phyloP scores from a whole-genome alignment of 2,329 filamentous ascomycete species.

The Teratosphaeria zuluensis region DNA sequence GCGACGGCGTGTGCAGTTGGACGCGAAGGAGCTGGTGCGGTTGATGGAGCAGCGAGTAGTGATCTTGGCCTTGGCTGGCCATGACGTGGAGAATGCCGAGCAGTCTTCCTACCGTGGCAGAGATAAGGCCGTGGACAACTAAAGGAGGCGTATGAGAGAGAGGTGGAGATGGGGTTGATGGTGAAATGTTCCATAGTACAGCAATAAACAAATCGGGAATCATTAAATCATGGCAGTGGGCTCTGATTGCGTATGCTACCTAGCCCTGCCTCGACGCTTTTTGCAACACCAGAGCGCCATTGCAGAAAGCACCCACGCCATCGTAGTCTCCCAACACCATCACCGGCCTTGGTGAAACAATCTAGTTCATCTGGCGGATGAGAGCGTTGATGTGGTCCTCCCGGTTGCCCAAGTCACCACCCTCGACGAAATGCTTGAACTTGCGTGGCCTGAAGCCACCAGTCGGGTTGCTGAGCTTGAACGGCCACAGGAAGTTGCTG shows the following conservation, averaged over 20 bases:
- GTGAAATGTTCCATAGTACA: not conserved
- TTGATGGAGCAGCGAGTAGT: no score
- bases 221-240: not conserved
- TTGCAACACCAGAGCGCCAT: not conserved
- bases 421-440: slow-evolving; percentile 98
- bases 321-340: not conserved
- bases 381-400: slow-evolving; percentile 97
- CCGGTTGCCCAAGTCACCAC: slow-evolving; percentile 96
- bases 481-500: slow-evolving; percentile 99
- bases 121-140: no score
- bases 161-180: not conserved
- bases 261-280: not conserved
- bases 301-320: not conserved
- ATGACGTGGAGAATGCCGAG: no score
- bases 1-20: no score
- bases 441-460: slow-evolving; percentile 94
- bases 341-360: not conserved
- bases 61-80: no score
- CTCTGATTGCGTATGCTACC: not conserved
- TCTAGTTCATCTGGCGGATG: slow-evolving; percentile 97
- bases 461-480: slow-evolving; percentile 98
- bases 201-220: not conserved
- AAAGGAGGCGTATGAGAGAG: no score
- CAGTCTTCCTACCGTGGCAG: no score
- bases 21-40: no score